These are phyloP conservation scores for Aspergillus asperescens DNA, from an alignment of 495 filamentous ascomycete genomes.

Conservation along the genomic window DNA sequence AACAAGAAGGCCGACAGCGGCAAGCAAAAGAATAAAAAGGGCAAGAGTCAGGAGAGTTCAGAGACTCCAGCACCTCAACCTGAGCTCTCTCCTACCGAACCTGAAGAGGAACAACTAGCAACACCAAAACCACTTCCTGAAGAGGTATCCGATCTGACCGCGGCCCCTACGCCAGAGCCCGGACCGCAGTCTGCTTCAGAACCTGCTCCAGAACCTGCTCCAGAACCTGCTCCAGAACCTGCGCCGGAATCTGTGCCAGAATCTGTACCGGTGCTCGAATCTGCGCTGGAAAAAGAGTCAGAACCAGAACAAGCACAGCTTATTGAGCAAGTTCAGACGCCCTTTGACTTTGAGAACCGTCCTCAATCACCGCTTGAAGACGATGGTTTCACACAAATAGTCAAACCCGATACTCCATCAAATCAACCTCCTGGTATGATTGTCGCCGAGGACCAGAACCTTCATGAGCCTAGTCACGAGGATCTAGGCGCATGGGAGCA, in stretches of 20 bases:
- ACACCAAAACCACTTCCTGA: conserved; percentile 9
- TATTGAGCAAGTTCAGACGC: conserved; percentile 21
- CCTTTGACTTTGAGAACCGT: conserved; percentile 18
- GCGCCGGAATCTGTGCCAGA: conserved; percentile 4
- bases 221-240: conserved; percentile 1
- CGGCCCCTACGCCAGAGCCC: conserved; percentile 3
- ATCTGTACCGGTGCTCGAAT: conserved; percentile 17
- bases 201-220: background rate
- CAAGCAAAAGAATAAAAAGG: conserved; percentile 42
- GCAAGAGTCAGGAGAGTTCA: conserved; percentile 31
- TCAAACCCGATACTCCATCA: conserved; percentile 13
- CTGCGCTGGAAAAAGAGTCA: conserved; percentile 11
- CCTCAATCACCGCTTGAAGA: conserved; percentile 20
- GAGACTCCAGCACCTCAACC: conserved; percentile 29
- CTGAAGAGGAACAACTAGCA: conserved; percentile 12
- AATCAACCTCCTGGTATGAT: conserved; percentile 21
- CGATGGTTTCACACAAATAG: conserved; percentile 15
- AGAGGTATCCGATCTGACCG: background rate
- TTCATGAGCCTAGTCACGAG: conserved; percentile 13
- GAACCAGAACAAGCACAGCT: conserved; percentile 17
- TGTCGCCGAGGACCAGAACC: conserved; percentile 16
- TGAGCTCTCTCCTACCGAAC: conserved; percentile 19
- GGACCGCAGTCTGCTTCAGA: conserved; percentile 5
- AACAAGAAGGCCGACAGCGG: conserved; percentile 28
- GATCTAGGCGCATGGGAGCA: conserved; percentile 16